phyloP scores from a whole-genome alignment of 441 rosid species.

The Populus hybrid region DNA sequence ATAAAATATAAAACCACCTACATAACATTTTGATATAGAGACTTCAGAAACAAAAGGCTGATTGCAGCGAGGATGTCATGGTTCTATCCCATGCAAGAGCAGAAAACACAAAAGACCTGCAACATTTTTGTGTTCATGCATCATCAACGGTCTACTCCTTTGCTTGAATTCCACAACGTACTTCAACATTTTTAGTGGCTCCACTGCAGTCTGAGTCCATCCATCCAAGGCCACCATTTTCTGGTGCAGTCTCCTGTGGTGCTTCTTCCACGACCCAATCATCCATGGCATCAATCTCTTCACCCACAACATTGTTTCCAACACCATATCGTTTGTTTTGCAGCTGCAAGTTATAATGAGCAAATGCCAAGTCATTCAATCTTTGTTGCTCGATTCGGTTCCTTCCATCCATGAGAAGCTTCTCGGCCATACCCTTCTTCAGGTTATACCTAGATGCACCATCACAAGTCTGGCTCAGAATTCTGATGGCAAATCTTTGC shows the following conservation, averaged over 20 bases:
- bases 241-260: not conserved
- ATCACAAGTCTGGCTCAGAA: slow-evolving; percentile 52
- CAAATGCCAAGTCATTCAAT: slow-evolving; percentile 31
- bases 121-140: not conserved
- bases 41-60: not conserved
- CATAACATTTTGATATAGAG: not conserved
- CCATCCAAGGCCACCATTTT: slow-evolving; percentile 1
- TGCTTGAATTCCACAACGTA: not conserved
- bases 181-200: slow-evolving; percentile 1
- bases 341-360: slow-evolving; percentile 51
- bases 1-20: not conserved
- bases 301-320: slow-evolving; percentile 8
- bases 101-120: too few relatives aligned
- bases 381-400: slow-evolving; percentile 26
- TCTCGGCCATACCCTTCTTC: slow-evolving; percentile 48
- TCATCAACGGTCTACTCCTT: slow-evolving; percentile 12
- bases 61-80: not conserved
- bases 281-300: slow-evolving; percentile 25
- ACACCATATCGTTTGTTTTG: slow-evolving; percentile 19
- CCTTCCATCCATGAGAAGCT: slow-evolving; percentile 27
- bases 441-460: slow-evolving; percentile 52
- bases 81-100: not conserved
- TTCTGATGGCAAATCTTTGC: slow-evolving; percentile 46
- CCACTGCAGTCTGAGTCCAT: slow-evolving; percentile 5
- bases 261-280: slow-evolving; percentile 21